Base-by-base conservation (phyloP, 805 yeast genomes). In the Schwanniomyces sp. region DNA sequence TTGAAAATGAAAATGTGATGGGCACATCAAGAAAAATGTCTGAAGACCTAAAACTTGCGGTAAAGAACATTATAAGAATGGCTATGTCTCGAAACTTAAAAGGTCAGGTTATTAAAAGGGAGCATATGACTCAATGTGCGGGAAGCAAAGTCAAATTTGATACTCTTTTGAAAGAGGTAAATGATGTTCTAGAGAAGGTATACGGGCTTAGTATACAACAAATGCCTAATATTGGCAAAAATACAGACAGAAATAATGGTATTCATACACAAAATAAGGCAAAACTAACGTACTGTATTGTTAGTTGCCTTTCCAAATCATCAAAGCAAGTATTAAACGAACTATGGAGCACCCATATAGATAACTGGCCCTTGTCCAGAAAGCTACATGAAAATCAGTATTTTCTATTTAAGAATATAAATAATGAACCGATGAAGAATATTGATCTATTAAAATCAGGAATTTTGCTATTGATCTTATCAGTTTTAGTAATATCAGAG, bases 391-490 rank as follows among this genome's bases (percentile, higher is more conserved):
- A 55, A n/a, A 49, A 47, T 4, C 54, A 58, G 40, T 62, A 50
- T 48, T 63, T 64, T 41, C 38, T 68, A 21, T 66, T 67, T 1
- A 58, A 52, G 21, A 44, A 43, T 9, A 52, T 63, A 37, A 39
- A 54, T 1, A 42, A 42, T 4, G 40, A 57, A 3, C 63, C 67
- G 2, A 49, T 52, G 21, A 58, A 59, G 17, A 63, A 64, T 46
- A 36, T 40, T 7, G 73, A 67, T 30, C 50, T 67, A 34, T 57
- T 67, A 10, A 59, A 63, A 44, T 53, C 56, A 1, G 76, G 78
- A 8, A 32, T 73, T 2, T 51, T 62, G 30, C 43, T 66, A 28
- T 46, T 69, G 30, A 52, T 71, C 4, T 40, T 72, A 4, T 45
- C 68, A 9, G 34, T 69, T 7, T 46, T 72, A 6, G 57, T 73